A percentile compares a stretch with the other conserved stretches of the same genome.
These are phyloP conservation scores for Pleurotus tuber-regium DNA, from an alignment of 768 basidiomycete genomes.

Conservation along the genomic window DNA sequence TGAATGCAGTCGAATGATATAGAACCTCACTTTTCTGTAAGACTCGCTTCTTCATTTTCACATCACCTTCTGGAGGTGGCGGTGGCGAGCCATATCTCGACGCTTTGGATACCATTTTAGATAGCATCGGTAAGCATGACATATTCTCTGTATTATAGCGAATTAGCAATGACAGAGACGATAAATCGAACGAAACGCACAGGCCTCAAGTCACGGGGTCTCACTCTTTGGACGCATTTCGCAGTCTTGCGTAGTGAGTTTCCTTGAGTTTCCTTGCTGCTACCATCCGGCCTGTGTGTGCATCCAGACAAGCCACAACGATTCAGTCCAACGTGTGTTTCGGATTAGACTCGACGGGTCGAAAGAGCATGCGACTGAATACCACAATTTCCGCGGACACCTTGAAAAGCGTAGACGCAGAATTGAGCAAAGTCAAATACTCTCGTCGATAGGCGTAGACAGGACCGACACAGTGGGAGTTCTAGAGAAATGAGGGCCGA, in stretches of 20 bases:
- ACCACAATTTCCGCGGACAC: slow-evolving; percentile 97
- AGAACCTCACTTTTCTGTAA: slow-evolving; percentile 74
- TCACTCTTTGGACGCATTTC: slow-evolving; percentile 96
- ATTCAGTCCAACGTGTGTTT: slow-evolving; percentile 99
- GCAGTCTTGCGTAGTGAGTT: slow-evolving; percentile 90
- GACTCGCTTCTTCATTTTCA: slow-evolving; percentile 85
- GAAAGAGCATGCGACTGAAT: slow-evolving; percentile 95
- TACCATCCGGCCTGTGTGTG: slow-evolving; percentile 96
- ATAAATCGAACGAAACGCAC: slow-evolving; percentile 41
- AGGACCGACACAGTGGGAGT: slow-evolving; percentile 69
- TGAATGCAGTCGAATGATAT: neutral
- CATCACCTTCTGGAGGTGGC: slow-evolving; percentile 85
- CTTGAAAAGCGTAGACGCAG: slow-evolving; percentile 74
- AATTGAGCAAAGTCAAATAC: slow-evolving; percentile 92
- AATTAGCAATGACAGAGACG: neutral
- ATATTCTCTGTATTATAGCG: slow-evolving; percentile 64
- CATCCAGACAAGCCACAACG: slow-evolving; percentile 93
- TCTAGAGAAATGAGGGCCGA: slow-evolving; percentile 54
- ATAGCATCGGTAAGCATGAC: slow-evolving; percentile 92
- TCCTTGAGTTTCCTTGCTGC: slow-evolving; percentile 88
- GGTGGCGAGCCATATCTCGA: slow-evolving; percentile 95
- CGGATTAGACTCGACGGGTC: slow-evolving; percentile 95
- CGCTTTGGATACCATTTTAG: slow-evolving; percentile 90
- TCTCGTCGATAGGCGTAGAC: slow-evolving; percentile 93
- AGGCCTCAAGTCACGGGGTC: slow-evolving; percentile 98